phyloP scores from a whole-genome alignment of 2,329 filamentous ascomycete genomes.

The Calonectria multiphialidica region DNA sequence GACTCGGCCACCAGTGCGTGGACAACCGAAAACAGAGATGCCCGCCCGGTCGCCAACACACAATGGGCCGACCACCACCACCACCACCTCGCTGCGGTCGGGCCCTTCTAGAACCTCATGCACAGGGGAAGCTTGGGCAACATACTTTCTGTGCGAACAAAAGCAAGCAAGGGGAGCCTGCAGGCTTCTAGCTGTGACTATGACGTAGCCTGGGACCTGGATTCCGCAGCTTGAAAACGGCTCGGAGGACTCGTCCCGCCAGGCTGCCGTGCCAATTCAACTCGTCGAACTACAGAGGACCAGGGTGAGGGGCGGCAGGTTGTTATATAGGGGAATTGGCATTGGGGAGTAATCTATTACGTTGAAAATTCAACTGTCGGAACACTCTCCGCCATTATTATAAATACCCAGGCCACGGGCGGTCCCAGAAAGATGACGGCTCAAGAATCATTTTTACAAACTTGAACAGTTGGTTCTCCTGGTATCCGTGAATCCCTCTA shows the following conservation, averaged over 20 bases:
- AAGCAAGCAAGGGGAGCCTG: not conserved
- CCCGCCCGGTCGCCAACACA: not conserved
- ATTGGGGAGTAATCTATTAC: not conserved
- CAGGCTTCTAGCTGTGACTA: not conserved
- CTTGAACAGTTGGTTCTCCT: not conserved
- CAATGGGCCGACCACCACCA: conserved; percentile 1
- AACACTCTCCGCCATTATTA: not conserved
- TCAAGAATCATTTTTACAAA: not conserved
- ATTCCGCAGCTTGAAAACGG: not conserved
- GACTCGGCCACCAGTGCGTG: not conserved
- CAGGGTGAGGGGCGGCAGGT: not conserved
- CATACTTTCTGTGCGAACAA: not conserved
- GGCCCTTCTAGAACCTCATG: conserved; percentile 5
- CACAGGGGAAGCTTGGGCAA: not conserved
- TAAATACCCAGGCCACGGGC: too few species aligned
- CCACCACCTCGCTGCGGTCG: not conserved
- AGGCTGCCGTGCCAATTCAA: not conserved
- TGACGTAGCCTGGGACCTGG: not conserved
- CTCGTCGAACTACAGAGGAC: not conserved
- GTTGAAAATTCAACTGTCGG: not conserved
- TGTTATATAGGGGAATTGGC: not conserved
- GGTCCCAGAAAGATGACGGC: not conserved
- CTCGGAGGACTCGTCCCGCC: not conserved
- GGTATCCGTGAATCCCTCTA: too few species aligned
- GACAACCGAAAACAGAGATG: not conserved